Base-by-base conservation (phyloP, 2,329 filamentous ascomycete species). In the Venturia pyrina region DNA sequence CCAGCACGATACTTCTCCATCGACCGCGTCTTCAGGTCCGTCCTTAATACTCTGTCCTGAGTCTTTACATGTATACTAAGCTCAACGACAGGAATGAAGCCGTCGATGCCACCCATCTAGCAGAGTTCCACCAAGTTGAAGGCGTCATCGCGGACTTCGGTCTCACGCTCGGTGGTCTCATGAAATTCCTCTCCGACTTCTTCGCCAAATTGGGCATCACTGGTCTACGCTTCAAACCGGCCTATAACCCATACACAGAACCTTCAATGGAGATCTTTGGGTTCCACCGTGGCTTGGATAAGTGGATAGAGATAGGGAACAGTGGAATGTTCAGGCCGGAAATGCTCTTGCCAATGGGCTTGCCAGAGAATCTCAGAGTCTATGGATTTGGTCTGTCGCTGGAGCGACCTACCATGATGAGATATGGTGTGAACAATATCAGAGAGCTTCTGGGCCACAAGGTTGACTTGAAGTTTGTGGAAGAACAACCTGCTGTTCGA, bases 301-400 rank as follows among this genome's bases (percentile, higher is more conserved):
- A 96, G 81, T 89, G 96, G 80, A 91, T 98, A 34, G 95, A 98
- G 80, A 98, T 98, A 75, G 95, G 95, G 67, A 98, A 99, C 81
- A 93, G 89, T 72, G 95, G 95, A 69, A 98, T 99, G 93, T 99
- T 99, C 87, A 85, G 95, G 70, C 93, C 95, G 1, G 95, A 99
- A 79, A 97, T 98, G 93, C 78, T 97, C 73, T 89, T 96, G 78
- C 83, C 92, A 5, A 96, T 97, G 93, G 93, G 93, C 43, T 78
- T 98, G 73, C 93, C 93, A 32, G 91, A 88, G 78, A 90, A 96
- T 73, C 87, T 98, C 86, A 83, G 90, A 69, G 93, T 97, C 11
- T 98, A 96, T 75, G 95, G 95, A 43, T 98, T 92, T 84, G 95
- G 95, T 46, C 79, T 99, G 74, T 91, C 87, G 76, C 78, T 99